These are phyloP conservation scores for Torrubiellomyces zombiae DNA, from an alignment of 2,329 filamentous ascomycete species.

Conservation along the genomic window DNA sequence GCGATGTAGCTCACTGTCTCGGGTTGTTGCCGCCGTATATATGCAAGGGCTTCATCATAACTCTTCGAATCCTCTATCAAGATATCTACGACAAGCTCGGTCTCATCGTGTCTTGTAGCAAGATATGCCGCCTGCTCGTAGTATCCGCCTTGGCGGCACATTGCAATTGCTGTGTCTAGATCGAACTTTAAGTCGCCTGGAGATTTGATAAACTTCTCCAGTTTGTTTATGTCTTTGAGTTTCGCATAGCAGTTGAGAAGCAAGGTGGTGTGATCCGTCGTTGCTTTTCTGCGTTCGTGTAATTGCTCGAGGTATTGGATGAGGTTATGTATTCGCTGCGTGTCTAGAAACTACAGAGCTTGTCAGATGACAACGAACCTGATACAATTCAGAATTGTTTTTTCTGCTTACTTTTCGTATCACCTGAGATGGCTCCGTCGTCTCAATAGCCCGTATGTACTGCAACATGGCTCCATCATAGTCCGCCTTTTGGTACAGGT, in stretches of 20 bases:
- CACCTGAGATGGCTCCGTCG: constrained; percentile 88
- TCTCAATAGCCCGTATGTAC: constrained; percentile 90
- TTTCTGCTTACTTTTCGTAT: constrained; percentile 64
- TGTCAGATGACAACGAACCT: constrained; percentile 11
- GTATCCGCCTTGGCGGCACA: constrained; percentile 95
- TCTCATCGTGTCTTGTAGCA: constrained; percentile 84
- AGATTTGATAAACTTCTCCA: constrained; percentile 92
- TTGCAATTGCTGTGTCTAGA: constrained; percentile 86
- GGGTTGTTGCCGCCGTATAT: constrained; percentile 77
- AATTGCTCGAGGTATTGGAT: constrained; percentile 95
- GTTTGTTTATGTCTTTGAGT: constrained; percentile 87
- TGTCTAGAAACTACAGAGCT: constrained; percentile 71
- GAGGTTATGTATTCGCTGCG: constrained; percentile 90
- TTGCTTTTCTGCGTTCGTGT: constrained; percentile 84
- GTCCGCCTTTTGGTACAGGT: constrained; percentile 84
- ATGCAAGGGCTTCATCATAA: constrained; percentile 75
- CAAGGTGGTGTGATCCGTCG: constrained; percentile 86
- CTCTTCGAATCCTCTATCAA: constrained; percentile 88
- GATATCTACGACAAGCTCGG: constrained; percentile 87
- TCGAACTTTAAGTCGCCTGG: constrained; percentile 92
- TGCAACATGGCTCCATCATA: constrained; percentile 99
- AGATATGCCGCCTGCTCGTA: constrained; percentile 93
- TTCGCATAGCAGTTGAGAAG: constrained; percentile 96
- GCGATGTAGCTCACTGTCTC: constrained; percentile 46
- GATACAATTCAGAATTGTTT: too few species aligned